Evolutionary conservation across 805 yeast species (phyloP).

Genomic region (Starmera quercuum): DNA sequence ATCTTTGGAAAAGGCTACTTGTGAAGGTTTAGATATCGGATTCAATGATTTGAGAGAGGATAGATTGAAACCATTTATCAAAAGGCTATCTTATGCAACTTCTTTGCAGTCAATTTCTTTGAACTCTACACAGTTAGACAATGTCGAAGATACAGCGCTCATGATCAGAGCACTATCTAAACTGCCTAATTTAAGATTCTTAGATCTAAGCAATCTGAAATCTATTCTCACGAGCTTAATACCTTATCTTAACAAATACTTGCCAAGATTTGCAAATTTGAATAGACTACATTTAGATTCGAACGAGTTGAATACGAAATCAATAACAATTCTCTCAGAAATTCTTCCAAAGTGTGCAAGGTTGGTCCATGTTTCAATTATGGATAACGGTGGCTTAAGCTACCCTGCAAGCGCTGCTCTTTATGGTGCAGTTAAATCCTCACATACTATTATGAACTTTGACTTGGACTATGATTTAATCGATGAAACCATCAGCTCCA

Average conservation of each 20-base stretch:
- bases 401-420: slow-evolving; percentile 57
- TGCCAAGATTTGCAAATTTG: slow-evolving; percentile 63
- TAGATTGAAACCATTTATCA: slow-evolving; percentile 20
- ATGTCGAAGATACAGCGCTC: slow-evolving; percentile 41
- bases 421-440: slow-evolving; percentile 59
- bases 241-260: slow-evolving; percentile 47
- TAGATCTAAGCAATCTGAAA: slow-evolving; percentile 70
- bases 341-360: slow-evolving; percentile 60
- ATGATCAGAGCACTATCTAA: slow-evolving; percentile 44
- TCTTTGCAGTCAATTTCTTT: slow-evolving; percentile 47
- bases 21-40: slow-evolving; percentile 74
- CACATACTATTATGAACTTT: slow-evolving; percentile 56
- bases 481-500: slow-evolving; percentile 57
- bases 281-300: slow-evolving; percentile 65
- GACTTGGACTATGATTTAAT: slow-evolving; percentile 60
- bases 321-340: slow-evolving; percentile 55
- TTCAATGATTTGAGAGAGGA: slow-evolving; percentile 56
- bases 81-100: slow-evolving; percentile 8
- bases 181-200: slow-evolving; percentile 53
- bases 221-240: slow-evolving; percentile 57
- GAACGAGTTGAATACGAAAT: slow-evolving; percentile 48
- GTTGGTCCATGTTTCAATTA: slow-evolving; percentile 60
- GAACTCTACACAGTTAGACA: slow-evolving; percentile 52
- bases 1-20: slow-evolving; percentile 26
- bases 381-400: slow-evolving; percentile 53